phyloP scores from a whole-genome alignment of 2,329 filamentous ascomycete species.

The Alternaria burnsii region DNA sequence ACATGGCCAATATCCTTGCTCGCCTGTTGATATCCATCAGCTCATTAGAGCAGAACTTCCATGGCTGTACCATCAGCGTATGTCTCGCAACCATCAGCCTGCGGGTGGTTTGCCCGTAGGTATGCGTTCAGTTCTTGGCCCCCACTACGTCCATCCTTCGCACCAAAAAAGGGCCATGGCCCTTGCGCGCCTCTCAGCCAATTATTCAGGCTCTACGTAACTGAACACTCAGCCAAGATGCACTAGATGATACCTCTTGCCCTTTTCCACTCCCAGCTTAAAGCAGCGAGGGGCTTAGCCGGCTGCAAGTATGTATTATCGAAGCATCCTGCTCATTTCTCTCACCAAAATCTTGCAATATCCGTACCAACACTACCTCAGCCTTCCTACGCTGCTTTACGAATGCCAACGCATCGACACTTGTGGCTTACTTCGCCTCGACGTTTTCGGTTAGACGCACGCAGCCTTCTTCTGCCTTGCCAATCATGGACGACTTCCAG shows the following conservation, averaged over 20 bases:
- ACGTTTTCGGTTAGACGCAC: neutral
- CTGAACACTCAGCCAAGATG: neutral
- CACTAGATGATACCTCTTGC: neutral
- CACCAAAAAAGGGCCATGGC: conserved; percentile 10
- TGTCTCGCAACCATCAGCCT: neutral
- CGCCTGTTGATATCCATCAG: fast-evolving
- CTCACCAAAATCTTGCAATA: neutral
- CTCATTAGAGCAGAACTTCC: fast-evolving
- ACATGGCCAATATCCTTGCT: neutral
- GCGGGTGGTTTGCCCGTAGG: fast-evolving
- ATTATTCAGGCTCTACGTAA: neutral
- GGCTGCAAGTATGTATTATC: neutral
- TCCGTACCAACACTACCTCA: neutral
- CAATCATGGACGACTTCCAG: neutral
- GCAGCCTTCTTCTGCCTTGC: neutral
- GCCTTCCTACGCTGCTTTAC: conserved; percentile 6
- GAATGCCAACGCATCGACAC: neutral
- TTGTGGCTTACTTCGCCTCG: neutral
- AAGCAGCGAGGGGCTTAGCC: neutral
- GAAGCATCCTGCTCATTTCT: neutral
- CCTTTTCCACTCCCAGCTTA: neutral
- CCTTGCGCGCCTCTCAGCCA: neutral
- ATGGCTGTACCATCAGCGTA: neutral
- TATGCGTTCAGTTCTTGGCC: neutral
- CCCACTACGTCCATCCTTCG: neutral